phyloP scores from a whole-genome alignment of 495 filamentous ascomycete species.

The Xylaria bambusicola region DNA sequence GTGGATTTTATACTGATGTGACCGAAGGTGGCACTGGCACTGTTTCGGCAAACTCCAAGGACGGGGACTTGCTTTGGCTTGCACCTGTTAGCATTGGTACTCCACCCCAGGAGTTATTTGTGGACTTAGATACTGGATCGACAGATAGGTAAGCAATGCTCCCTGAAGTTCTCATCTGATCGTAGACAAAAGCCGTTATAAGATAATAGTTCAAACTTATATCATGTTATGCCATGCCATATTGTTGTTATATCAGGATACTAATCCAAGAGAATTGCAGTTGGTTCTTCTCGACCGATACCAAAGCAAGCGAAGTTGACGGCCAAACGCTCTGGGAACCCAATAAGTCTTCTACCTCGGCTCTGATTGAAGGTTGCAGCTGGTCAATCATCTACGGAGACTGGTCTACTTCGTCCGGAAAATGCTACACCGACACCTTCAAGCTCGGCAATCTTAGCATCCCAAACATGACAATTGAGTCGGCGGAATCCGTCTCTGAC shows the following conservation, averaged over 20 bases:
- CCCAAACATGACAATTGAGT: slow-evolving; percentile 58
- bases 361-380: slow-evolving; percentile 46
- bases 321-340: slow-evolving; percentile 57
- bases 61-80: slow-evolving; percentile 64
- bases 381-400: slow-evolving; percentile 76
- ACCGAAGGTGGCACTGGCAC: slow-evolving; percentile 22
- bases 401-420: slow-evolving; percentile 38
- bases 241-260: background rate
- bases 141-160: slow-evolving; percentile 66
- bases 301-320: slow-evolving; percentile 41
- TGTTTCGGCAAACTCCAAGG: slow-evolving; percentile 22
- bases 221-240: too few relatives aligned
- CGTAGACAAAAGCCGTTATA: too few relatives aligned
- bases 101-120: slow-evolving; percentile 62
- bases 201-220: too few relatives aligned
- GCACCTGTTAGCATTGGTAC: slow-evolving; percentile 66
- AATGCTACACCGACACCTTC: slow-evolving; percentile 42
- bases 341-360: slow-evolving; percentile 62
- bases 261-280: slow-evolving; percentile 26
- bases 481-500: slow-evolving; percentile 33
- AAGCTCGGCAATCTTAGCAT: slow-evolving; percentile 51
- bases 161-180: background rate
- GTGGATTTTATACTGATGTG: background rate
- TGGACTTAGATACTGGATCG: slow-evolving; percentile 77
- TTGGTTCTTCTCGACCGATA: slow-evolving; percentile 65